phyloP scores from a whole-genome alignment of 371 early-diverging fungal genomes.

The Furculomyces boomerangus region DNA sequence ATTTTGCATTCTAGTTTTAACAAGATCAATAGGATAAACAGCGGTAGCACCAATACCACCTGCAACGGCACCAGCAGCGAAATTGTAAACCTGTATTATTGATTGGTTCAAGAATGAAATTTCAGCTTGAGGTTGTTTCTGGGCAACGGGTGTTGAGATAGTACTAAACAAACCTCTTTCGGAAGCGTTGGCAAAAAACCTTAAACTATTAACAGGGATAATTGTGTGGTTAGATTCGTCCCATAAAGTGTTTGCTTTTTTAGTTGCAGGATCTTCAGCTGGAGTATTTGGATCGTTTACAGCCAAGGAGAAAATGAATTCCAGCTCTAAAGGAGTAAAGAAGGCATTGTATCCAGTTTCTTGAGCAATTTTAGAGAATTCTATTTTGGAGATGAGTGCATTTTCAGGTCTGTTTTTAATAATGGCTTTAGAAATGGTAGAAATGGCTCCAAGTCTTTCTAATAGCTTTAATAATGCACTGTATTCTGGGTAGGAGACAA shows the following conservation, averaged over 20 bases:
- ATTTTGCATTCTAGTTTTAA: slow-evolving; percentile 97
- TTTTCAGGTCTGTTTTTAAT: background rate
- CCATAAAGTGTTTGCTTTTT: background rate
- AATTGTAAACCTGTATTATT: slow-evolving; percentile 27
- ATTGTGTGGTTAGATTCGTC: background rate
- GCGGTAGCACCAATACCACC: slow-evolving; percentile 92
- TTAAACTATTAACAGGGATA: background rate
- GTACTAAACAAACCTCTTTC: background rate
- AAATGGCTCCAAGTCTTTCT: background rate
- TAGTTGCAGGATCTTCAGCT: background rate
- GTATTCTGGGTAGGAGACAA: background rate
- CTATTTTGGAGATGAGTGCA: background rate
- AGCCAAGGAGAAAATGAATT: background rate
- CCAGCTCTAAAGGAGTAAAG: slow-evolving; percentile 1
- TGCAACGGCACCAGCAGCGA: slow-evolving; percentile 75
- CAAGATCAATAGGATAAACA: slow-evolving; percentile 94
- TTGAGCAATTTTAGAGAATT: background rate
- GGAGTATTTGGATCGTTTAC: background rate
- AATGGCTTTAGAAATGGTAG: background rate
- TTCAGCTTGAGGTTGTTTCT: background rate
- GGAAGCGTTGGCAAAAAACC: background rate
- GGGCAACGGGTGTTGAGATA: background rate
- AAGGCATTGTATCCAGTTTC: background rate
- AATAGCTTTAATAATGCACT: background rate
- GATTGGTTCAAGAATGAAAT: slow-evolving; percentile 5